A percentile compares a stretch with the other conserved stretches of the same genome.
Conservation (phyloP, 2,329 filamentous ascomycete species). For the Gremmenia infestans region DNA sequence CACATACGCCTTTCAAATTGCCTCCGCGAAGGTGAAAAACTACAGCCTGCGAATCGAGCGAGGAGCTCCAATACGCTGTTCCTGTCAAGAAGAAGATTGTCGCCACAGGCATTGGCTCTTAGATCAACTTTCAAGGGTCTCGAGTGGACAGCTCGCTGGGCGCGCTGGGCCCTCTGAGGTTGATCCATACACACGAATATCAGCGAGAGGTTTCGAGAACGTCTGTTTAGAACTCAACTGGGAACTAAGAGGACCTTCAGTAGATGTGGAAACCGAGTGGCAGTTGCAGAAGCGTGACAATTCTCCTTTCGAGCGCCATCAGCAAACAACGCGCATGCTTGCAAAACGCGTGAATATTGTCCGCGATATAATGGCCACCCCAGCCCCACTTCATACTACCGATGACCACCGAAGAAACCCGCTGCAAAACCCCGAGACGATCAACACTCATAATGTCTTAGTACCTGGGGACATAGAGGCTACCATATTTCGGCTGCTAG, state of each 20-base stretch:
- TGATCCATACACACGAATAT: conserved; percentile 21
- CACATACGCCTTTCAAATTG: conserved; percentile 28
- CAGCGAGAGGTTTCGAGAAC: conserved; percentile 19
- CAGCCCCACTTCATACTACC: conserved; percentile 15
- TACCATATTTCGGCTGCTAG: conserved; percentile 24
- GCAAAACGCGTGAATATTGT: conserved; percentile 16
- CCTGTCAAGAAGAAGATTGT: conserved; percentile 17
- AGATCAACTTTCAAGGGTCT: conserved; percentile 12
- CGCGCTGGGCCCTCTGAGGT: neutral
- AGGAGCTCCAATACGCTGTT: conserved; percentile 18
- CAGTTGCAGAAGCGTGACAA: conserved; percentile 19
- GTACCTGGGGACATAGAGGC: conserved; percentile 23
- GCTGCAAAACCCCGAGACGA: conserved; percentile 16
- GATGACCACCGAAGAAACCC: conserved; percentile 23
- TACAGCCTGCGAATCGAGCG: conserved; percentile 22
- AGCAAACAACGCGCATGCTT: conserved; percentile 15
- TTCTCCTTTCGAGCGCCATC: conserved; percentile 1
- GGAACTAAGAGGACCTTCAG: conserved; percentile 22
- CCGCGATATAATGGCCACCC: conserved; percentile 28
- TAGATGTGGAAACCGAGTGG: conserved; percentile 22
- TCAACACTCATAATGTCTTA: conserved; percentile 15
- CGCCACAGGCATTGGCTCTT: conserved; percentile 25
- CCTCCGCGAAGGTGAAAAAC: conserved; percentile 22
- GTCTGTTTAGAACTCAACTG: conserved; percentile 26
- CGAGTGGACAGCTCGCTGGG: neutral